A percentile compares a stretch with the other conserved stretches of the same genome.
These are phyloP conservation scores for Nicotiana obtusifolia DNA, from an alignment of 257 asterid genomes.

Conservation along the genomic window DNA sequence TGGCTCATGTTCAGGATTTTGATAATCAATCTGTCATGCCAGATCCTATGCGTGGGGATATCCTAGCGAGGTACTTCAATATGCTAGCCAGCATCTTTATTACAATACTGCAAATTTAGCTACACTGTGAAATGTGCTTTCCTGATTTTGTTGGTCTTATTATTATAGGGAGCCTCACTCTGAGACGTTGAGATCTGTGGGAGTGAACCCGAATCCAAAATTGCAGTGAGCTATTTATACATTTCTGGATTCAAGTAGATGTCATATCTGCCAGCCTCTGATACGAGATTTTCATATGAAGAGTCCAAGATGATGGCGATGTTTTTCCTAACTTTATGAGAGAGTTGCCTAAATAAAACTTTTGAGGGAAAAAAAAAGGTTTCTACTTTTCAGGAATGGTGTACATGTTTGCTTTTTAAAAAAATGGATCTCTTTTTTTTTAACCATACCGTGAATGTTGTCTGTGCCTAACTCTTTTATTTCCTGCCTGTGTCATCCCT, in stretches of 20 bases:
- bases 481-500: too few species aligned
- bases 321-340: not conserved
- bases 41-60: slow-evolving; percentile 22
- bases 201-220: slow-evolving; percentile 24
- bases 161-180: slow-evolving; percentile 15
- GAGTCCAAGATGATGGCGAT: not conserved
- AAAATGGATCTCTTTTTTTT: too few species aligned
- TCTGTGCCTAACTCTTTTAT: too few species aligned
- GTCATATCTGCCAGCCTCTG: not conserved
- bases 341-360: too few species aligned
- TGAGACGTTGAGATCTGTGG: slow-evolving; percentile 22
- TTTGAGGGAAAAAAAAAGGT: too few species aligned
- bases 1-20: slow-evolving; percentile 33
- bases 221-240: not conserved
- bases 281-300: not conserved
- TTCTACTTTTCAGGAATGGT: too few species aligned
- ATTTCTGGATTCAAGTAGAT: not conserved
- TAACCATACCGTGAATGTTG: too few species aligned
- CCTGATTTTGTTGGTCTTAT: not conserved
- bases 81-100: too few species aligned
- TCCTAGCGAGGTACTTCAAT: slow-evolving; percentile 2
- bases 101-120: too few species aligned
- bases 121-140: not conserved
- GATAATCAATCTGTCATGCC: slow-evolving; percentile 17
- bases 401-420: too few species aligned